Percentiles rank a stretch among this genome's conserved stretches.
Evolutionary conservation across 2,329 filamentous ascomycete species (phyloP).

Genomic region (Metarhizium robertsii): DNA sequence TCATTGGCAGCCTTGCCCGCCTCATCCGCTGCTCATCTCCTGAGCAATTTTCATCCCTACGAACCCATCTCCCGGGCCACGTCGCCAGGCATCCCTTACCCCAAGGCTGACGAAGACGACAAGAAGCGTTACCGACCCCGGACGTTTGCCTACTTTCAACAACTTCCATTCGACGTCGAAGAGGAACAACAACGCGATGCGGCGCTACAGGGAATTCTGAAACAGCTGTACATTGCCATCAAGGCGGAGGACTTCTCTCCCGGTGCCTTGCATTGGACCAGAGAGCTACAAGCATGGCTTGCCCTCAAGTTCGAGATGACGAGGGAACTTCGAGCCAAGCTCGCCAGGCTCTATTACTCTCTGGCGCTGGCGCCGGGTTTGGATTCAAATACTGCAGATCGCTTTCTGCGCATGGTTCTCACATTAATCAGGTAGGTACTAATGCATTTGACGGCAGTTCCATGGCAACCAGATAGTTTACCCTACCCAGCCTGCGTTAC

Average conservation of each 20-base stretch:
- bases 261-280: slow-evolving; percentile 92
- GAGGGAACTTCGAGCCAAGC: slow-evolving; percentile 67
- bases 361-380: slow-evolving; percentile 83
- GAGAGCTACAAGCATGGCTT: slow-evolving; percentile 91
- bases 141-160: slow-evolving; percentile 86
- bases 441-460: neutral
- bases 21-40: slow-evolving; percentile 21
- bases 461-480: neutral
- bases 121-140: slow-evolving; percentile 68
- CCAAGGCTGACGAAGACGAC: slow-evolving; percentile 39
- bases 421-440: slow-evolving; percentile 75
- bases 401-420: slow-evolving; percentile 95
- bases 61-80: slow-evolving; percentile 78
- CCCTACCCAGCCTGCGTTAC: neutral
- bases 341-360: slow-evolving; percentile 91
- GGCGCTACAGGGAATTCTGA: slow-evolving; percentile 79
- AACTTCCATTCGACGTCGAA: slow-evolving; percentile 84
- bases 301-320: slow-evolving; percentile 96
- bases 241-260: slow-evolving; percentile 90
- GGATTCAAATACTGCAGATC: slow-evolving; percentile 70
- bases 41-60: slow-evolving; percentile 33
- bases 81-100: slow-evolving; percentile 61
- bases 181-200: slow-evolving; percentile 66
- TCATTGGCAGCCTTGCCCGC: slow-evolving; percentile 21
- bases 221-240: slow-evolving; percentile 85